Evolutionary conservation across 179 eudicot genomes (phyloP).

Genomic region (Monotropa hypopitys): DNA sequence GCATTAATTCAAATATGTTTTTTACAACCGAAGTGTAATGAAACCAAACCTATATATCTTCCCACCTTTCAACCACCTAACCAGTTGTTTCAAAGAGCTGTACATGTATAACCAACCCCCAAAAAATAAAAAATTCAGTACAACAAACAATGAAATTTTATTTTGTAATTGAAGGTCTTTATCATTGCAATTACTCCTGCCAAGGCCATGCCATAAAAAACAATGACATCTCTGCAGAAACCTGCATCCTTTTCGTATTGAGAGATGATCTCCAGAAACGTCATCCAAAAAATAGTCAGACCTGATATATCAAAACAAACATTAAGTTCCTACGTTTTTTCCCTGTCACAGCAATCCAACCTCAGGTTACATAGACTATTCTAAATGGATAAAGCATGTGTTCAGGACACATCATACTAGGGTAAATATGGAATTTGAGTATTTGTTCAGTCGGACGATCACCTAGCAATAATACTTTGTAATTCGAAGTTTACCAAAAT

Average conservation of each 20-base stretch:
- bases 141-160: background rate
- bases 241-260: background rate
- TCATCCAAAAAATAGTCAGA: background rate
- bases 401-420: background rate
- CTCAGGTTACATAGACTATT: background rate
- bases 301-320: background rate
- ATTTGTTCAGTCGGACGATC: background rate
- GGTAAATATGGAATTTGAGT: background rate
- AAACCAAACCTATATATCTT: background rate
- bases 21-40: background rate
- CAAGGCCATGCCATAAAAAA: background rate
- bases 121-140: background rate
- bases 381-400: background rate
- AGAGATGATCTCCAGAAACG: background rate
- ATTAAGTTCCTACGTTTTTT: background rate
- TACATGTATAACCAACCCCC: conserved; percentile 3
- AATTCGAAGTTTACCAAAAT: background rate
- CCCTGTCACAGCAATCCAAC: background rate
- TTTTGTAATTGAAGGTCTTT: background rate
- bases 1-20: background rate
- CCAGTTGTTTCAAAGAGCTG: conserved; percentile 5
- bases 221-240: background rate
- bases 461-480: background rate
- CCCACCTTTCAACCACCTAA: background rate
- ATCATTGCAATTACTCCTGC: background rate